Base-by-base conservation (phyloP, 164 flowering plant genomes). In the Chloranthus sessilifolius region DNA sequence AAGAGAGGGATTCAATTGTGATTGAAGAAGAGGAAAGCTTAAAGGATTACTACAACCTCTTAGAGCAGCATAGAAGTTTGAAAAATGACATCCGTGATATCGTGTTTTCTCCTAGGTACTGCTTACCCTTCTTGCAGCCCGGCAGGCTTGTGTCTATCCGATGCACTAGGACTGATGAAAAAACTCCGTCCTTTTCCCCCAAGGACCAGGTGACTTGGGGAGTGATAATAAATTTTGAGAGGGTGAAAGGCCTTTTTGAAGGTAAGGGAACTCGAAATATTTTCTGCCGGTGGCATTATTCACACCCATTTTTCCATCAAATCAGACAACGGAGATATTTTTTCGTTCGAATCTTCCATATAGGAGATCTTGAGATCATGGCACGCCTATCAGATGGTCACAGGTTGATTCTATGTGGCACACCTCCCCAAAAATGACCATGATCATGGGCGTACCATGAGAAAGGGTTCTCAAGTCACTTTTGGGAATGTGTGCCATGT, bases 11-110 rank as follows among this genome's bases (percentile, higher is more conserved):
- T 57, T 94, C 99, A 23, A 87, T 94, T 49, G 42, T 69, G 29
- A 83, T 94, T 70, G 96, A 89, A 69, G 96, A 85, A 58, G 99
- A 94, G 64, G 95, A 85, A 23, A 81, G 74, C 60, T 53, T 94
- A 70, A 81, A 83, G 55, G 72, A 77, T 53, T 87, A 87, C 50
- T 86, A 84, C 65, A 65, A 70, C 63, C 66, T 86, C 50, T 62
- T 94, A 45, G 65, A 74, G 67, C 92, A 81, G 57, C 77, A 82
- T 54, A 81, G 60, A 53, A 73, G 74, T 60, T 62, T 85, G 74
- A 94, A 83, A 78, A 81, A 77, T 60, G 95, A 87, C 50, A 56
- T 76, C 15, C 82, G 84, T 49, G 86, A 83, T 59, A 85, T 84
- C 61, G 76, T 79, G 26, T 61, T 80, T 28, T 74, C 88, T 36